Percentiles rank a stretch among this genome's conserved stretches.
Conservation (phyloP, 2,329 filamentous ascomycete species). For the Lasiodiplodia theobromae region DNA sequence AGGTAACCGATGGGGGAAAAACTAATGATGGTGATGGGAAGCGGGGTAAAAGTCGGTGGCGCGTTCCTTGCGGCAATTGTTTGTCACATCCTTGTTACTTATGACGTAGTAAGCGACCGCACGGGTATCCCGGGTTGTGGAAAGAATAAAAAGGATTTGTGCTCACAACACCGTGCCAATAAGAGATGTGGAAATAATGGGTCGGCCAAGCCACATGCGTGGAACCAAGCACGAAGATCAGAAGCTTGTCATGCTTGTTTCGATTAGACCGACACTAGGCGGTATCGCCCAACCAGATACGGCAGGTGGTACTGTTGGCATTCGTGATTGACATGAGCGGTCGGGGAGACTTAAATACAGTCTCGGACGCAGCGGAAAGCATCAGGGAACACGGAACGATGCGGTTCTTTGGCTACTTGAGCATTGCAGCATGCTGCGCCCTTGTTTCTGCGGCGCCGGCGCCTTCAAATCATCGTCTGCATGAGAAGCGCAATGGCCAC, state of each 20-base stretch:
- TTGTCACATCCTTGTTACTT: no score
- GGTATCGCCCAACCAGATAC: neutral
- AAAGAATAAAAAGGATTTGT: no score
- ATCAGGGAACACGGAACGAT: neutral
- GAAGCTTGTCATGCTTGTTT: constrained; percentile 21
- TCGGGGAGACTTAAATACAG: neutral
- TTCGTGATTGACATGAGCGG: neutral
- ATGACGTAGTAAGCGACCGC: no score
- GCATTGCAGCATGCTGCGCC: constrained; percentile 3
- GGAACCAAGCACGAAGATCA: no score
- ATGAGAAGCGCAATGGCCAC: constrained; percentile 12
- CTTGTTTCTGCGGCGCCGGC: neutral
- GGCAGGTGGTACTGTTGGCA: neutral
- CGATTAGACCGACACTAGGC: neutral
- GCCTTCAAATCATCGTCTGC: neutral
- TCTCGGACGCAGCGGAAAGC: neutral
- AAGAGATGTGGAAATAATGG: no score
- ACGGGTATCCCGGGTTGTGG: no score
- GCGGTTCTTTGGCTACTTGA: neutral
- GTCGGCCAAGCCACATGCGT: no score
- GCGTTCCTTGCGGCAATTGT: no score
- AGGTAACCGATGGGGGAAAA: neutral
- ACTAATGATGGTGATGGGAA: no score
- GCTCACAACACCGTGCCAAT: no score
- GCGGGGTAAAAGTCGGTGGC: no score